Evolutionary conservation across 805 yeast genomes (phyloP), one percentile per base, ranked within the genome.

Genomic region (Kockiozyma suomiensis): DNA sequence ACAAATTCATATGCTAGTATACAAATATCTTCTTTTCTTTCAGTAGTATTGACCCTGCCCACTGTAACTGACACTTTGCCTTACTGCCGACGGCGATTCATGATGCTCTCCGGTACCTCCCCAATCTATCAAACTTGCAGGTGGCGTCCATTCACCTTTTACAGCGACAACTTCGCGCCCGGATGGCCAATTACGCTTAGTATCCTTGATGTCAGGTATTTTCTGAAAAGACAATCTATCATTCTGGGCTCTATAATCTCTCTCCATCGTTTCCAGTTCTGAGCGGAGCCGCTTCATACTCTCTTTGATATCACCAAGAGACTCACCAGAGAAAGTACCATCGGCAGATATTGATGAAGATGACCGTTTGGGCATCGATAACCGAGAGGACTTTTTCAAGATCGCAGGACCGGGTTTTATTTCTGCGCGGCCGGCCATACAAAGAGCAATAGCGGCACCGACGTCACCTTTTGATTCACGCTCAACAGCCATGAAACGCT

Each of bases 141-240:
- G 68, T 1, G 74, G 75, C 8, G 50, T 47, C 75, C 75, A 72
- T 15, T 70, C 66, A 10, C 45, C 48, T 40, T 50, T 60, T 1
- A 63, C 49, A n/a, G 70, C 54, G 13, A 70, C 63, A 1, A 71
- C 73, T 52, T 71, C 70, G 47, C 75, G 57, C 4, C 75, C 75
- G 0, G 74, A 72, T 2, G 75, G 75, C 74, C 74, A 69, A 35
- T 61, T 60, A 8, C 64, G 59, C 10, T 64, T 66, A 1, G 70
- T 58, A 1, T 70, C 74, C 8, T 55, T 23, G 3, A 55, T 33
- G n/a, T 66, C 59, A 0, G 76, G 75, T 7, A 74, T 66, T 12
- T 68, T 58, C 59, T 74, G 75, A 59, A 74, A 73, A 13, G 69
- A 55, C 6, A 72, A 62, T 17, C 70, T 48, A 28, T 71, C 67